phyloP scores from a whole-genome alignment of 2,329 filamentous ascomycete genomes.

The Emergomyces africanus region DNA sequence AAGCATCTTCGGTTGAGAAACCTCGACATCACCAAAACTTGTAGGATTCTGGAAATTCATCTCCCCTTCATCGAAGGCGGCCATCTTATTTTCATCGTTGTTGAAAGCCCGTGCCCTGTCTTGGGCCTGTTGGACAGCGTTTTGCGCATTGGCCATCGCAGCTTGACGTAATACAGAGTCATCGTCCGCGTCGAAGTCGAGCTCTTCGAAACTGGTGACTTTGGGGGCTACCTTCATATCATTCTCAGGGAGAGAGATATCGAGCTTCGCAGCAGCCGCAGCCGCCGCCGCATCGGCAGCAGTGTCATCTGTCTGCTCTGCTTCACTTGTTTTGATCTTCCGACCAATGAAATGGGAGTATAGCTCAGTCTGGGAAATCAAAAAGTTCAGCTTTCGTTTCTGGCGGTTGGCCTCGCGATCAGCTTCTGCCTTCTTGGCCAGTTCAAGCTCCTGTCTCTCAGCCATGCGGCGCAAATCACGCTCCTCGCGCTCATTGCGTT shows the following conservation, averaged over 20 bases:
- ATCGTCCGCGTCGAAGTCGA: slow-evolving; percentile 93
- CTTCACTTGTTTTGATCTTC: slow-evolving; percentile 96
- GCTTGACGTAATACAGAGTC: slow-evolving; percentile 69
- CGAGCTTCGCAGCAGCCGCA: slow-evolving; percentile 36
- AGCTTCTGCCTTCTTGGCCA: slow-evolving; percentile 90
- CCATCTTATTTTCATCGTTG: slow-evolving; percentile 51
- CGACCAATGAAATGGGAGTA: slow-evolving; percentile 99
- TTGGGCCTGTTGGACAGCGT: slow-evolving; percentile 87
- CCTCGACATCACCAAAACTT: slow-evolving; percentile 83
- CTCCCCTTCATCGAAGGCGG: slow-evolving; percentile 81
- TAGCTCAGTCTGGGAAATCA: slow-evolving; percentile 96
- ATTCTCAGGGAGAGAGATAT: slow-evolving; percentile 32
- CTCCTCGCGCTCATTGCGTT: slow-evolving; percentile 94
- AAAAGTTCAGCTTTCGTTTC: slow-evolving; percentile 97
- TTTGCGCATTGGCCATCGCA: slow-evolving; percentile 90
- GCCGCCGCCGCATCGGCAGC: slow-evolving; percentile 33
- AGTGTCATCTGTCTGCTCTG: slow-evolving; percentile 70
- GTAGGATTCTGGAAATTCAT: slow-evolving; percentile 99
- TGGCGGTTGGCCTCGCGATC: slow-evolving; percentile 95
- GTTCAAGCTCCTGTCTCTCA: slow-evolving; percentile 91
- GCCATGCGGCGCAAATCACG: slow-evolving; percentile 87
- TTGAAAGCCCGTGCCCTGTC: slow-evolving; percentile 91
- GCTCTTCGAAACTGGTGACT: slow-evolving; percentile 85
- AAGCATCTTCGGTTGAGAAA: slow-evolving; percentile 87
- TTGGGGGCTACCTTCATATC: slow-evolving; percentile 46